Evolutionary conservation across 2,329 filamentous ascomycete genomes (phyloP), one percentile per base, ranked within the genome.

Genomic region (Sporothrix phasma): DNA sequence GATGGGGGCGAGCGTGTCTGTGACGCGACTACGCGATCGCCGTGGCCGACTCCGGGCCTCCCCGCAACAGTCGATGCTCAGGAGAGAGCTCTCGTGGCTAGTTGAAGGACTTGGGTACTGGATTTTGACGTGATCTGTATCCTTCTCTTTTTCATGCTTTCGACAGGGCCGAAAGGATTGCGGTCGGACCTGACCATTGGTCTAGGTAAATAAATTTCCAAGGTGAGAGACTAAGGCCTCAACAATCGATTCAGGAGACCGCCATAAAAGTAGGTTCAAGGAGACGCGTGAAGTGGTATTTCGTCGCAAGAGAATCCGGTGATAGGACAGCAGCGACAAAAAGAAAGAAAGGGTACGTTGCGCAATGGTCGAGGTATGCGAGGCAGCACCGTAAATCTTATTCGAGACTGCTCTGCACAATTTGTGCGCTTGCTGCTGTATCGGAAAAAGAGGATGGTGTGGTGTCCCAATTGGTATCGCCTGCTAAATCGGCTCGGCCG

Each of bases 101-200:
- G 73, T 73, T 37, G 75, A 74, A 29, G 78, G 74, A 69, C 71
- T 77, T 65, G 77, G 72, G 66, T 76, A 78, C 67, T 76, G 73
- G 68, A 75, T 54, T 56, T 66, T 3, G 61, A 53, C 3, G 74
- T 73, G 71, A 72, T 74, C 71, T 76, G 76, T 72, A 76, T 74
- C 74, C 77, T 77, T 68, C 77, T 75, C 64, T 51, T 66, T 67
- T 69, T 69, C 68, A 69, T 69, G 22, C 58, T 67, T 67, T 51
- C 51, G 22, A 29, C n/a, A 10, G 26, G 17, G 51, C 51, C 26
- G 39, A 26, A 26, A 43, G 8, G 29, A 6, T 43, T 24, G 11
- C 13, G 37, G 54, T 43, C 39, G 37, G 24, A 29, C 11, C 6
- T 29, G 37, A 26, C 54, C 54, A 24, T 26, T 56, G 13, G 37